Conservation (phyloP, 495 filamentous ascomycete genomes). For the Xylaria palmicola region DNA sequence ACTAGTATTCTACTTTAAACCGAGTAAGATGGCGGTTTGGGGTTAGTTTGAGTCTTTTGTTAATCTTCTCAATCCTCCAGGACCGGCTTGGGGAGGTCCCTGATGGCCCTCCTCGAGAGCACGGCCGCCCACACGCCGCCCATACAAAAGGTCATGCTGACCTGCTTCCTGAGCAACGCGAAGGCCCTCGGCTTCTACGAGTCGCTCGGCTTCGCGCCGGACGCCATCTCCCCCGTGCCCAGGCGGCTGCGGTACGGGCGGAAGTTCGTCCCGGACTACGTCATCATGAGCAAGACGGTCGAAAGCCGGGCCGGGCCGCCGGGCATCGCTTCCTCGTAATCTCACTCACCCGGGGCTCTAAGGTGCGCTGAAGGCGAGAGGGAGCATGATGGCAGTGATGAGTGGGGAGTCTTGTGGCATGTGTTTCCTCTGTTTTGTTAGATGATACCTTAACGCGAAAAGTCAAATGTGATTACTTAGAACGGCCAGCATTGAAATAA, state of each 20-base stretch:
- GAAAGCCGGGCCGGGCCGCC: background rate
- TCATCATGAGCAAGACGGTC: slow-evolving; percentile 66
- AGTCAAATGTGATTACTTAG: no score
- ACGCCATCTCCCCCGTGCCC: slow-evolving; percentile 64
- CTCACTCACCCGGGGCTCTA: no score
- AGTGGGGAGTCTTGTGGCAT: background rate
- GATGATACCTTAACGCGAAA: background rate
- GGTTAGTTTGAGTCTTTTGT: no score
- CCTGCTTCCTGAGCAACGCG: slow-evolving; percentile 70
- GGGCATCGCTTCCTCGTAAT: background rate
- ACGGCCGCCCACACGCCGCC: slow-evolving; percentile 46
- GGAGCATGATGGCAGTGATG: background rate
- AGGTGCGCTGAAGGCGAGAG: no score
- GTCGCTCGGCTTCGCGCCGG: slow-evolving; percentile 63
- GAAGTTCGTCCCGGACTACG: slow-evolving; percentile 63
- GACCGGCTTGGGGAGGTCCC: slow-evolving; percentile 43
- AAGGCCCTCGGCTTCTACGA: slow-evolving; percentile 64
- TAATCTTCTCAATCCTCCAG: no score
- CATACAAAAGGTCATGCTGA: slow-evolving; percentile 79
- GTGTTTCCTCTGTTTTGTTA: background rate
- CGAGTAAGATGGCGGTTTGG: fast-evolving
- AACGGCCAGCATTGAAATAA: no score
- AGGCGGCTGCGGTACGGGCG: slow-evolving; percentile 63
- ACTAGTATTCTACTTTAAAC: background rate
- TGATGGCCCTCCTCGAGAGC: slow-evolving; percentile 45